phyloP scores from a whole-genome alignment of 108 stramenopile species.

The Seminavis robusta region DNA sequence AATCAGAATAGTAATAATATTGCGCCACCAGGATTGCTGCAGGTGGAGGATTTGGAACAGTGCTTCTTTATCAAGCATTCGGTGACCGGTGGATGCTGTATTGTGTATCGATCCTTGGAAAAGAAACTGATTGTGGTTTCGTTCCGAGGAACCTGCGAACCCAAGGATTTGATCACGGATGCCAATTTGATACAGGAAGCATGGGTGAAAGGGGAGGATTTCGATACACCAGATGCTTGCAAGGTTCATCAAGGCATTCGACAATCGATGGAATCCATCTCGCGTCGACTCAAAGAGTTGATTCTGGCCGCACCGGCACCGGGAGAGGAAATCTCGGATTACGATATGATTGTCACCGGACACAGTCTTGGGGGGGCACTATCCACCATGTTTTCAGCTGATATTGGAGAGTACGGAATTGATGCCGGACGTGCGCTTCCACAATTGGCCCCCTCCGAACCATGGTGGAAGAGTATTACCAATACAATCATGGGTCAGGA shows the following conservation, averaged over 20 bases:
- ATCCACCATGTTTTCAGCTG: slow-evolving; percentile 71
- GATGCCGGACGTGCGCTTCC: slow-evolving; percentile 78
- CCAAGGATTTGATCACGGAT: slow-evolving; percentile 79
- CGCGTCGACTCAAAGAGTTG: slow-evolving; percentile 76
- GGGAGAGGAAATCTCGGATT: slow-evolving; percentile 56
- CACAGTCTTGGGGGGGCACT: slow-evolving; percentile 82
- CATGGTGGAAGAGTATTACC: slow-evolving; percentile 78
- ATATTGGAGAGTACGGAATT: slow-evolving; percentile 76
- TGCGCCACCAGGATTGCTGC: no score
- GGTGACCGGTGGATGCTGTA: slow-evolving; percentile 68
- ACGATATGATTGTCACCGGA: slow-evolving; percentile 78
- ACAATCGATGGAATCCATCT: slow-evolving; percentile 69
- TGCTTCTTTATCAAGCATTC: slow-evolving; percentile 81
- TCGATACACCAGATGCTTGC: slow-evolving; percentile 23
- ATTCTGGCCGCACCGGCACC: slow-evolving; percentile 55
- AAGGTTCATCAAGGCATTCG: slow-evolving; percentile 83
- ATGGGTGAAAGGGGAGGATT: slow-evolving; percentile 80
- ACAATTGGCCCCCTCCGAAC: slow-evolving; percentile 55
- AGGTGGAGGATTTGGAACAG: slow-evolving; percentile 69
- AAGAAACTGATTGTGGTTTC: slow-evolving; percentile 61
- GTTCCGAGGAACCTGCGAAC: slow-evolving; percentile 80
- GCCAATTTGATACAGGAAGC: slow-evolving; percentile 67
- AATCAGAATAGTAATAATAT: no score
- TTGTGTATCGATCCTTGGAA: slow-evolving; percentile 66
- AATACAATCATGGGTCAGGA: slow-evolving; percentile 55